Conservation (phyloP, 169 alveolate genomes). For the Plasmodium blacklocki region DNA sequence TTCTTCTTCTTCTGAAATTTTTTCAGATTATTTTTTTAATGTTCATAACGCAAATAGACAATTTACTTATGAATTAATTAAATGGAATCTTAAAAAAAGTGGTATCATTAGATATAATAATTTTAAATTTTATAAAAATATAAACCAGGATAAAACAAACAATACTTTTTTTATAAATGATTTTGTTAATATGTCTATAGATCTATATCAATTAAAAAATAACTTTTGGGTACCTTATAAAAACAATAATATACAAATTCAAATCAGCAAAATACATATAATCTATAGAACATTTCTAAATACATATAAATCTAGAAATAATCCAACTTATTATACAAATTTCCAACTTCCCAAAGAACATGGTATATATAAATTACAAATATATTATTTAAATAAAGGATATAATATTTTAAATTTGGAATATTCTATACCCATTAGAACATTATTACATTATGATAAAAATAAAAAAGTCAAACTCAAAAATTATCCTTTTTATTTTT, state of each 20-base stretch:
- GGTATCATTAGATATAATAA: constrained; percentile 73
- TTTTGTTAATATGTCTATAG: constrained; percentile 35
- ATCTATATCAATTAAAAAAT: constrained; percentile 48
- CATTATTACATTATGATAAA: constrained; percentile 64
- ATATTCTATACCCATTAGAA: constrained; percentile 52
- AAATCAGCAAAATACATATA: constrained; percentile 29
- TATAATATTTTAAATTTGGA: constrained; percentile 65
- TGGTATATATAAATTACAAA: constrained; percentile 72
- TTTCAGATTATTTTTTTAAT: constrained; percentile 51
- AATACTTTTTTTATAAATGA: constrained; percentile 37
- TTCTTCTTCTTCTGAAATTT: constrained; percentile 66
- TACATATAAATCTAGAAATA: background rate
- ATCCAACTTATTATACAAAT: constrained; percentile 53
- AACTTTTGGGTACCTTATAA: constrained; percentile 67
- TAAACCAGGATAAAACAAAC: background rate
- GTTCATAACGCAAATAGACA: constrained; percentile 26
- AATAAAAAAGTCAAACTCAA: constrained; percentile 42
- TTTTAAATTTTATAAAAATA: constrained; percentile 28
- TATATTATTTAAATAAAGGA: constrained; percentile 59
- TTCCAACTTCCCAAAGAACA: constrained; percentile 42
- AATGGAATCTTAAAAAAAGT: constrained; percentile 67
- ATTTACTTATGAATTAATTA: constrained; percentile 23
- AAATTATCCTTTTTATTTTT: constrained; percentile 65
- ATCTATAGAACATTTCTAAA: constrained; percentile 33
- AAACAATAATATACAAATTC: constrained; percentile 48